Base-by-base conservation (phyloP, 768 basidiomycete genomes). In the Megacollybia marginata region DNA sequence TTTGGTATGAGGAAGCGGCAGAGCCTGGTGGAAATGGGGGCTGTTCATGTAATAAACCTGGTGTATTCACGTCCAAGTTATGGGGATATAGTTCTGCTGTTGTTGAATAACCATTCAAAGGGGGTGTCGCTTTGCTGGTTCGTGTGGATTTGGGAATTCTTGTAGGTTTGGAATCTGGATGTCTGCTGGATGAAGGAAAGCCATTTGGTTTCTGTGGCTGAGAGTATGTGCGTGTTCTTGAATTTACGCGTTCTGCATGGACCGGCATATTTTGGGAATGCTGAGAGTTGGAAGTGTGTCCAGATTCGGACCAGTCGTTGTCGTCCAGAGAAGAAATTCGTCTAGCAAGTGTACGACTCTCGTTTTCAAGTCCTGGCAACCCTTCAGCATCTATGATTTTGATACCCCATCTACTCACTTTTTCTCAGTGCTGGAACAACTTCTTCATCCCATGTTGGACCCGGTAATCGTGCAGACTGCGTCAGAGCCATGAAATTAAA, bases 361-460 rank as follows among this genome's bases (percentile, higher is more conserved):
- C 90, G 53, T 70, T 76, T 67, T 92, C 82, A 16, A 92, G 78
- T 49, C 90, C 90, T 92, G 58, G 52, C 48, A 52, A 36, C 52
- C 33, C 35, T 33, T 48, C 49, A 57, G 50, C 52, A 19, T 48
- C 52, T 48, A 51, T 50, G 31, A 28, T 47, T 32, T 49, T 13
- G 23, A 46, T 44, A 48, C 20, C 15, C 31, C 13, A 51, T 28
- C 15, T 50, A 71, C 78, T 59, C 70, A 90, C 87, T 76, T 73
- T 89, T 87, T 57, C 88, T 77, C 34, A 91, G 72, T 36, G 85
- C 75, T 48, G 88, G 89, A 31, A 91, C 89, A 49, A 91, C 88
- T 33, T 79, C 79, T 60, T 88, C 87, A 64, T 89, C 88, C 87
- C 88, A 91, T 34, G 79, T 74, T 46, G 83, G 78, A 40, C 72